Evolutionary conservation across 805 yeast genomes (phyloP), one percentile per base, ranked within the genome.

Genomic region (Dipodascopsis uninucleata): DNA sequence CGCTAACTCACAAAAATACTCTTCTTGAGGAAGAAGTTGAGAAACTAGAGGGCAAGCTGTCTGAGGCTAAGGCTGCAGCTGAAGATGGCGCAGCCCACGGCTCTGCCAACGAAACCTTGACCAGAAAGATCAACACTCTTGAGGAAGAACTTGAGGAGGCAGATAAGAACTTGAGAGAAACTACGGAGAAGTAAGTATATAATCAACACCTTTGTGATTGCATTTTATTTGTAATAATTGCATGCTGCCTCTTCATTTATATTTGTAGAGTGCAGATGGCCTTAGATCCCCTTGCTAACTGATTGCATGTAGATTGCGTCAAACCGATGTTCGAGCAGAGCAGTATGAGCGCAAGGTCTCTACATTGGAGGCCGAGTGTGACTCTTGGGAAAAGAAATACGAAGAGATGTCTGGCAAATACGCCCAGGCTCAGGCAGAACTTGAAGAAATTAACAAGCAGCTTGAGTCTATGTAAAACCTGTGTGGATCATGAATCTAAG

Each of bases 371-470:
- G 72, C 82, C 58, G 97, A 93, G 74, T 87, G 85, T 71, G 93
- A 86, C 59, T 85, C 82, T 53, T 77, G 85, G 78, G 97, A 93
- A 74, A 77, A 78, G 73, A 88, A 87, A 72, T 83, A 74, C 63
- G 97, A 90, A 73, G 95, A 86, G 65, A 72, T 90, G 67, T 74
- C 82, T 58, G 81, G 76, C 64, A 82, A 89, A 71, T 82, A 87
- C 78, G 73, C 75, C 64, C 76, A 79, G 57, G 90, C 96, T 56
- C 84, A 86, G 77, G 79, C 85, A 58, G 98, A 93, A 72, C 78
- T 93, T 73, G 97, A 93, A 61, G 96, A 89, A 72, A 89, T 93
- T 73, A 82, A 88, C 68, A 87, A 88, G 66, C 96, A 94, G 74
- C 82, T 93, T 70, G 97, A 93, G 71, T 79, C 65, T 43, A 61